These are phyloP conservation scores for Mrakia hoshinonis DNA, from an alignment of 768 basidiomycete species.

Conservation along the genomic window DNA sequence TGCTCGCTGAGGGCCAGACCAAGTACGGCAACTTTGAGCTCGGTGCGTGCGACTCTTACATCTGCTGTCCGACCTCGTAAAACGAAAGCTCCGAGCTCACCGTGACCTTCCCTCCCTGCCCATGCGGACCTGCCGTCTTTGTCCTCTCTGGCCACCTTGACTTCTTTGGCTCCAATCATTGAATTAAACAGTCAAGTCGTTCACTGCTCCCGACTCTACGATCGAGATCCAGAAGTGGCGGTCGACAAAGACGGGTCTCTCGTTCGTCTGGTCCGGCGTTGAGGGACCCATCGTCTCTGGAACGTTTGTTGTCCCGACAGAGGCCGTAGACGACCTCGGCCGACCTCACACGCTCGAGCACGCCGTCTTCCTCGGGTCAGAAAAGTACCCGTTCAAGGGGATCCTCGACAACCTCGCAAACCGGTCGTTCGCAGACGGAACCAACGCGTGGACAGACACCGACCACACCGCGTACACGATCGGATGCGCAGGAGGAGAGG, in stretches of 20 bases:
- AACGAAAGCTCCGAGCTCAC: not conserved
- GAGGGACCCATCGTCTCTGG: constrained; percentile 52
- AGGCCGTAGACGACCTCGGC: constrained; percentile 23
- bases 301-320: constrained; percentile 20
- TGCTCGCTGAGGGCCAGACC: constrained; percentile 9
- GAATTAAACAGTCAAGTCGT: constrained; percentile 22
- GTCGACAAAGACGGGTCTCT: constrained; percentile 77
- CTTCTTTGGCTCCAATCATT: too few species aligned
- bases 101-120: not conserved
- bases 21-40: constrained; percentile 23
- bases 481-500: constrained; percentile 87
- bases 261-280: constrained; percentile 81
- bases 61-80: not conserved
- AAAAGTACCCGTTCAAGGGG: constrained; percentile 92
- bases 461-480: constrained; percentile 38
- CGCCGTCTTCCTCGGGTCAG: constrained; percentile 81
- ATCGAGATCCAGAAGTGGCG: constrained; percentile 56
- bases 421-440: constrained; percentile 60
- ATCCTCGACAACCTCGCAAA: constrained; percentile 92
- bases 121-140: not conserved
- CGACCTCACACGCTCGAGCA: constrained; percentile 47
- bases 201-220: constrained; percentile 22
- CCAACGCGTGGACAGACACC: constrained; percentile 93
- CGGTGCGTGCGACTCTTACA: not conserved
- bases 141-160: not conserved